Evolutionary conservation across 2,329 filamentous ascomycete species (phyloP), one percentile per base, ranked within the genome.

Genomic region (Ophioceras dolichostomum): DNA sequence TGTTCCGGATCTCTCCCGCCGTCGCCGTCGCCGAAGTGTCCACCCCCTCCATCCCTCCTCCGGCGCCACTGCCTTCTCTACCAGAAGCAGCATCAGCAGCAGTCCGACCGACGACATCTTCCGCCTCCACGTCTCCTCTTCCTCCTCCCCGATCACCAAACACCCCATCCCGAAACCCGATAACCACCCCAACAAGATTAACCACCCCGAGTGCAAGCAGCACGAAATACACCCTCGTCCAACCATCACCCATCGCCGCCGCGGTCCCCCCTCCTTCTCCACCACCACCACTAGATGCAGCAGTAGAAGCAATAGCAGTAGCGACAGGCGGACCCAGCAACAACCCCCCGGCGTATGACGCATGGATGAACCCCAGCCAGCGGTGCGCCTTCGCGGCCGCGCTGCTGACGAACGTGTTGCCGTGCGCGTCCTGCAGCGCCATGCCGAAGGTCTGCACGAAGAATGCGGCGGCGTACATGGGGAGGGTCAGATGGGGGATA

Each of bases 281-380:
- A n/a, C n/a, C n/a, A n/a, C n/a, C n/a, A n/a, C n/a, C n/a, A n/a
- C n/a, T n/a, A n/a, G n/a, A n/a, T n/a, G n/a, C n/a, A n/a, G n/a
- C n/a, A n/a, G n/a, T 49, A 0, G 62, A 60, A 0, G 71, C 70
- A n/a, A 76, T 57, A 0, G 61, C 61, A 0, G 65, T 71, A 1
- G 65, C 64, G 2, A 66, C 62, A 33, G 80, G 72, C 0, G 75
- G 75, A 0, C 65, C 68, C 4, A 73, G 60, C 2, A 79, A 59
- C 33, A 68, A 69, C 0, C 76, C 75, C 0, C 67, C 63, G 47
- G 61, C 61, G 45, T 76, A 80, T 62, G 73, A 74, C 8, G 73
- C 76, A 43, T 80, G 76, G 13, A 80, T 76, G 38, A 79, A 70
- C 0, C 73, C 70, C 0, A 80, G 58, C 68, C 73, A 79, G 4